A percentile compares a stretch with the other conserved stretches of the same genome.
These are phyloP conservation scores for Neonectria ditissima DNA, from an alignment of 2,329 filamentous ascomycete species.

Conservation along the genomic window DNA sequence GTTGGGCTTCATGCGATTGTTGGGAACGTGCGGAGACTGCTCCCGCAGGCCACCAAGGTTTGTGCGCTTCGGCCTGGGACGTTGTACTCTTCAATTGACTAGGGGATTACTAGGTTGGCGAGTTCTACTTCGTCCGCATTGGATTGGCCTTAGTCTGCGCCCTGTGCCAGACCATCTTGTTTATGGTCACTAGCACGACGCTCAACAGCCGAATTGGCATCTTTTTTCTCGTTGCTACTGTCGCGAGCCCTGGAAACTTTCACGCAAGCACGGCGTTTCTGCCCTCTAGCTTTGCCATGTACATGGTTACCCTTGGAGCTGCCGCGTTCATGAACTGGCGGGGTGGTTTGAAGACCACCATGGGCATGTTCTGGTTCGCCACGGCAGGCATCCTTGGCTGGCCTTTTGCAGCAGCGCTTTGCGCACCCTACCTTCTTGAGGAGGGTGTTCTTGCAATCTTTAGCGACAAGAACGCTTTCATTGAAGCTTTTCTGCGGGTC, in stretches of 20 bases:
- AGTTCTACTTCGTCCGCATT: constrained; percentile 91
- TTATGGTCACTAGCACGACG: constrained; percentile 78
- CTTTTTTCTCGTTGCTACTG: constrained; percentile 81
- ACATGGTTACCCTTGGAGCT: constrained; percentile 86
- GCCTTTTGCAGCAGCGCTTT: constrained; percentile 90
- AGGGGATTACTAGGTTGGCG: constrained; percentile 60
- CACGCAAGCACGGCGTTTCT: constrained; percentile 89
- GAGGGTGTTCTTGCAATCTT: constrained; percentile 72
- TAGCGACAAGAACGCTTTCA: constrained; percentile 68
- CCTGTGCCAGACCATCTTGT: constrained; percentile 84
- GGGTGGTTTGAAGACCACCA: constrained; percentile 80
- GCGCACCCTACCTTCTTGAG: constrained; percentile 83
- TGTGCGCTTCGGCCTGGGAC: background rate
- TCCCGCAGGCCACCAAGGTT: constrained; percentile 72
- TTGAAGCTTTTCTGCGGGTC: constrained; percentile 70
- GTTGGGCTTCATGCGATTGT: constrained; percentile 81
- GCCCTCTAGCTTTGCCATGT: constrained; percentile 98
- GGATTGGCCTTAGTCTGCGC: constrained; percentile 82
- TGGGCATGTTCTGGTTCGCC: constrained; percentile 92
- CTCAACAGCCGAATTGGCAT: constrained; percentile 87
- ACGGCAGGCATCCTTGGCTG: constrained; percentile 88
- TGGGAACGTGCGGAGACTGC: constrained; percentile 73
- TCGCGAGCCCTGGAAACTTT: constrained; percentile 91
- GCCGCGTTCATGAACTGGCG: constrained; percentile 92
- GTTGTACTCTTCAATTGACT: constrained; percentile 18